Evolutionary conservation across 495 filamentous ascomycete genomes (phyloP), one percentile per base, ranked within the genome.

Genomic region (Lentithecium fluviatile): DNA sequence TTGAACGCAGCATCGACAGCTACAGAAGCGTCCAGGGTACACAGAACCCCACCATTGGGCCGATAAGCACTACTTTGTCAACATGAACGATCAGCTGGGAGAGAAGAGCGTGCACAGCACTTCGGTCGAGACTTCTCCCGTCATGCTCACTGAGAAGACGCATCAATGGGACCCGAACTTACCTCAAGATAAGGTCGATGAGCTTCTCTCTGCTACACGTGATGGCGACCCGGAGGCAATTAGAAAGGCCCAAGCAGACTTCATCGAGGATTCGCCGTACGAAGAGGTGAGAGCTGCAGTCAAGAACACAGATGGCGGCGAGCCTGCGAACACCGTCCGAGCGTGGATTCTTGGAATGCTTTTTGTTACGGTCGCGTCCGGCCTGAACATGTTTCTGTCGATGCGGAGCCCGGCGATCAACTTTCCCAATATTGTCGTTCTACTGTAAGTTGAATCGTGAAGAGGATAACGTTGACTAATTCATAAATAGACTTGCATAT

Each of bases 101-200:
- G 58, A 62, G 15, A 62, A 62, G 43, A 15, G 32, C 20, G 26
- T 2, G n/a, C 20, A 2, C 4, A 20, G 13, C 23, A 56, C 58
- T 13, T 24, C 29, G 15, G 37, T 19, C 20, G 42, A 49, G 21
- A 32, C 26, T 13, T 0, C 17, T 8, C 45, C 40, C 19, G 43
- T 80, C 42, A 72, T 68, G 46, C 65, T 76, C 34, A 62, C 86
- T 56, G 82, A 85, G 60, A 78, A 80, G 52, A 79, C 81, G 55
- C 85, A 88, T 56, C 79, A 82, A 56, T 82, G 86, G 78, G 86
- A 90, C 60, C 85, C 85, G 15, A 89, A 90, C 65, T 60, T 90
- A 43, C 81, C 84, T 10, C 72, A 84, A 38, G 81, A 88, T 42
- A 77, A 86, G 24, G 71, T 80, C 50, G 78, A 85, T 47, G 82